phyloP scores from a whole-genome alignment of 1,284 basidiomycete species.

The Trametes polyzona region DNA sequence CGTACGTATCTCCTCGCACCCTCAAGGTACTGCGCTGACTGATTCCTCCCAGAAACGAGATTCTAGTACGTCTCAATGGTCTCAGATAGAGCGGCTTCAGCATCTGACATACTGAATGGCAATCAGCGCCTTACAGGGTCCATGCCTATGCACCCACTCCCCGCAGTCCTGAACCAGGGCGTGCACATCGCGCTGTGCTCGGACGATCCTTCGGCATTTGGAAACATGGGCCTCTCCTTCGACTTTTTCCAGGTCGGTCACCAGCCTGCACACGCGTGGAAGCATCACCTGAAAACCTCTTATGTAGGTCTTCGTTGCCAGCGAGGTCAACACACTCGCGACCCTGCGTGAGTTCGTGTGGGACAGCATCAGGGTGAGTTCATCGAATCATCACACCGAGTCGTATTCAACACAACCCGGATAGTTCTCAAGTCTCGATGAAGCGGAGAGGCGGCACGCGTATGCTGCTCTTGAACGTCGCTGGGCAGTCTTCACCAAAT shows the following conservation, averaged over 20 bases:
- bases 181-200: slow-evolving; percentile 70
- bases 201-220: slow-evolving; percentile 76
- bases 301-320: slow-evolving; percentile 60
- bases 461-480: slow-evolving; percentile 51
- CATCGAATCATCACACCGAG: neutral
- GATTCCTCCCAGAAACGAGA: slow-evolving; percentile 55
- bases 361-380: slow-evolving; percentile 61
- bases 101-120: neutral
- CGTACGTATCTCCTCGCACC: slow-evolving; percentile 47
- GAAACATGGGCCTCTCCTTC: slow-evolving; percentile 74
- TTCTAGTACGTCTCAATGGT: slow-evolving; percentile 50
- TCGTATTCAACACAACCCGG: neutral
- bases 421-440: slow-evolving; percentile 58
- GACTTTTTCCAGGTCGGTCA: slow-evolving; percentile 74
- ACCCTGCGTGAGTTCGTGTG: slow-evolving; percentile 65
- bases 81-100: neutral
- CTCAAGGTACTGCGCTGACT: neutral
- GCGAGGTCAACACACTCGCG: slow-evolving; percentile 63
- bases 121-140: slow-evolving; percentile 73
- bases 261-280: neutral
- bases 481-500: slow-evolving; percentile 56
- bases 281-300: neutral
- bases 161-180: slow-evolving; percentile 68
- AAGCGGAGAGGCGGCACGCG: slow-evolving; percentile 50
- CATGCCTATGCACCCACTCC: slow-evolving; percentile 77